These are phyloP conservation scores for Cicer bijugum DNA, from an alignment of 306 rosid genomes.

Conservation along the genomic window DNA sequence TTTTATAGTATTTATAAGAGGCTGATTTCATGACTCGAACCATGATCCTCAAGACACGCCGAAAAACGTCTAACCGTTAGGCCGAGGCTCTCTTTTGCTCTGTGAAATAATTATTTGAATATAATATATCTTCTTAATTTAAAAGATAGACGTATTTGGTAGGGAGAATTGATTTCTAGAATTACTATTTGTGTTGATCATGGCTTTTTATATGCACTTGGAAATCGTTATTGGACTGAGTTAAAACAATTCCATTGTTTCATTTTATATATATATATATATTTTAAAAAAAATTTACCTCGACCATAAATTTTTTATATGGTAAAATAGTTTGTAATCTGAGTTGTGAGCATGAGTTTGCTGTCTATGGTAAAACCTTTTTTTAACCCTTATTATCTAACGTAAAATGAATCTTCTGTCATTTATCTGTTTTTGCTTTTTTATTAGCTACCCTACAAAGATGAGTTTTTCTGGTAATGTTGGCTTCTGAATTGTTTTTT, in stretches of 20 bases:
- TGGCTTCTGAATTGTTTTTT: not conserved
- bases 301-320: not conserved
- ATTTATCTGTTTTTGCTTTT: not conserved
- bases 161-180: not conserved
- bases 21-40: not conserved
- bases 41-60: not conserved
- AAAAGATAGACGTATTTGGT: not conserved
- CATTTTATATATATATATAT: not conserved
- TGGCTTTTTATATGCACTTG: not conserved
- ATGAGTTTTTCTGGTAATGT: not conserved
- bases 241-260: not conserved
- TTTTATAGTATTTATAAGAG: not conserved
- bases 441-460: conserved; percentile 5
- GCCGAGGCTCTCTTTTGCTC: not conserved
- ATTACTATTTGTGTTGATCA: not conserved
- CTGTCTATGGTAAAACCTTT: not conserved
- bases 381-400: not conserved
- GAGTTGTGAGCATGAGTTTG: not conserved
- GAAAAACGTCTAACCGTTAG: not conserved
- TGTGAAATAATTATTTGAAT: not conserved
- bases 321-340: not conserved
- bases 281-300: too few relatives aligned
- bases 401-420: not conserved
- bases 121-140: not conserved
- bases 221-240: not conserved